Evolutionary conservation across 805 yeast species (phyloP), one percentile per base, ranked within the genome.

Genomic region (Blastobotrys parvus): DNA sequence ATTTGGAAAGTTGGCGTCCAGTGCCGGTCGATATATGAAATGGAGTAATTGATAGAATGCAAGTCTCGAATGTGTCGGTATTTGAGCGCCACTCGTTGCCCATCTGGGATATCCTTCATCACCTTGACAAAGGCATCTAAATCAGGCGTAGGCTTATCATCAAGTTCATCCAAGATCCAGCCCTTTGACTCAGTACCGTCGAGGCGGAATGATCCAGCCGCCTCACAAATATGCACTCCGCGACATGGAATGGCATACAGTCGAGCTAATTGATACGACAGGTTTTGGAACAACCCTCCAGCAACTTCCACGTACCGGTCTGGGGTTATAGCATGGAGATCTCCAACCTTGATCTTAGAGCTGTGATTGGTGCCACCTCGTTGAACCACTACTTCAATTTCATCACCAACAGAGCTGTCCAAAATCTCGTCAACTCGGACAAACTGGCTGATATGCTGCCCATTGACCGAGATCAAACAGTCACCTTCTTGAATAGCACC

Each of bases 211-310:
- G 90, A 80, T 0, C 90, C 90, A 1, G 84, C 71, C 0, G 92
- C 85, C 52, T 81, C 76, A 52, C 82, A 80, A 33, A 85, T 71
- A 58, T 77, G 87, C 1, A 89, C 94, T 32, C 97, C 97, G 50
- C 68, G 73, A 1, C 83, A 92, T 0, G 95, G 92, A 23, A 88
- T 73, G 25, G 89, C 85, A 56, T 78, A 86, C 39, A 79, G 73
- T 56, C 95, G 74, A 2, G 96, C 96, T 65, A 88, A 70, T 62
- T 89, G 96, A 60, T 89, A 89, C 40, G 94, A 82, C 51, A 89
- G 64, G 42, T 84, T 80, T 57, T 88, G 87, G 64, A 88, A 86
- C 0, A 86, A 75, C 1, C 94, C 94, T 43, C 96, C 96, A 39
- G 83, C 81, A 5, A 84, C 90, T 43, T 80, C 82, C 3, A 89